phyloP scores from a whole-genome alignment of 1,284 basidiomycete species.

The Malassezia brasiliensis region DNA sequence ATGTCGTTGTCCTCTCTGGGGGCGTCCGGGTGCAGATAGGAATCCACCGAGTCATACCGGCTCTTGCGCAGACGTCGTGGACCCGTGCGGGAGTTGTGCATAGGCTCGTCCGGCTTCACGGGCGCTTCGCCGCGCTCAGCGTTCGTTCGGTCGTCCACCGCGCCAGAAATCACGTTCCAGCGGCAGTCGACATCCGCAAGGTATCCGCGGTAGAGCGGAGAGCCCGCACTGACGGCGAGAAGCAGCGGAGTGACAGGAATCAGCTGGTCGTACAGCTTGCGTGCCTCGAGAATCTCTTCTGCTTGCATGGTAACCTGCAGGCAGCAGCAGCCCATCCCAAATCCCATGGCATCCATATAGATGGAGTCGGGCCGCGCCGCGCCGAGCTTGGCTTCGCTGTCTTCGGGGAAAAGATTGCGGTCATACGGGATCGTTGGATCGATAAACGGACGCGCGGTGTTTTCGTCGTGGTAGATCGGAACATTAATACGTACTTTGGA shows the following conservation, averaged over 20 bases:
- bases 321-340: conserved; percentile 98
- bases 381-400: conserved; percentile 70
- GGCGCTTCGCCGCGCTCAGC: conserved; percentile 73
- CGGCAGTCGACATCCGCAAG: conserved; percentile 92
- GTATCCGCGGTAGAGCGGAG: conserved; percentile 86
- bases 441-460: conserved; percentile 77
- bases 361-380: conserved; percentile 82
- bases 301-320: conserved; percentile 96
- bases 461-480: conserved; percentile 78
- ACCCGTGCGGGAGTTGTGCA: conserved; percentile 11
- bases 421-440: conserved; percentile 82
- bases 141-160: conserved; percentile 89
- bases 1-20: conserved; percentile 67
- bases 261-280: conserved; percentile 84
- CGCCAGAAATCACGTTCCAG: conserved; percentile 95
- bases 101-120: conserved; percentile 4
- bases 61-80: conserved; percentile 72
- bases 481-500: conserved; percentile 93
- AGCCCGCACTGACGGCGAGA: conserved; percentile 87
- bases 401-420: conserved; percentile 67
- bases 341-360: conserved; percentile 99
- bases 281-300: conserved; percentile 80
- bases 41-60: conserved; percentile 87
- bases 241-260: conserved; percentile 89
- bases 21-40: conserved; percentile 60